Evolutionary conservation across 2,329 filamentous ascomycete species (phyloP), one percentile per base, ranked within the genome.

Genomic region (Colletotrichum coccodes): DNA sequence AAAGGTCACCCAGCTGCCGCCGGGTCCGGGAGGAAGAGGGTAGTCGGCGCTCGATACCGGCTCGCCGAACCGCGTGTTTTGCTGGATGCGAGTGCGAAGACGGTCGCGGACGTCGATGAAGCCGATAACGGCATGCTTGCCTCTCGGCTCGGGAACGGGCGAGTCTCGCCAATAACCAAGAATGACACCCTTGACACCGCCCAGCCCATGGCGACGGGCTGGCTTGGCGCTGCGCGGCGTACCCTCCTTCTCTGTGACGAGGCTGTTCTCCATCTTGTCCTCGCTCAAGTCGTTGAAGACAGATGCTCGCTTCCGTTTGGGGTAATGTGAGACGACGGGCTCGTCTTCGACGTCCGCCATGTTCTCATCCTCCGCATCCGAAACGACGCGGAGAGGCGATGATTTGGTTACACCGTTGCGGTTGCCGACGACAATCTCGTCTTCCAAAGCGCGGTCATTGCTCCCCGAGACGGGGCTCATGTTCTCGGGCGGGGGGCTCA

Each of bases 1-100:
- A 72, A 90, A 90, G 0, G 88, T 90, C 28, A 90, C 87, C 89
- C 88, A 91, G 75, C 87, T 90, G 60, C 87, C 88, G 26, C 88
- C 88, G 1, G 88, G 86, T 0, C 88, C 89, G 3, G 86, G 84
- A 1, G 88, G 88, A 4, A 89, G 73, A 36, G 87, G 79, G 74
- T 83, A 83, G 14, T 72, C 68, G 12, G 59, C 34, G n/a, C 50
- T 68, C 3, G 67, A 70, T 32, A 90, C 79, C 3, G 79, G 73
- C 12, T 86, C 81, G 14, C 87, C 87, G 3, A 78, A 74, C 26
- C 85, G 82, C 50, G 84, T 87, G 56, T 80, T 79, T 0, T 81
- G 79, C 72, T 89, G 86, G 42, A 90, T 86, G 7, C 88, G 84
- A 2, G 88, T 90, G 30, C 89, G 86, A 2, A 91, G 82, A 1